A percentile compares a stretch with the other conserved stretches of the same genome.
Evolutionary conservation across 2,329 filamentous ascomycete genomes (phyloP).

Genomic region (Verticillium longisporum): DNA sequence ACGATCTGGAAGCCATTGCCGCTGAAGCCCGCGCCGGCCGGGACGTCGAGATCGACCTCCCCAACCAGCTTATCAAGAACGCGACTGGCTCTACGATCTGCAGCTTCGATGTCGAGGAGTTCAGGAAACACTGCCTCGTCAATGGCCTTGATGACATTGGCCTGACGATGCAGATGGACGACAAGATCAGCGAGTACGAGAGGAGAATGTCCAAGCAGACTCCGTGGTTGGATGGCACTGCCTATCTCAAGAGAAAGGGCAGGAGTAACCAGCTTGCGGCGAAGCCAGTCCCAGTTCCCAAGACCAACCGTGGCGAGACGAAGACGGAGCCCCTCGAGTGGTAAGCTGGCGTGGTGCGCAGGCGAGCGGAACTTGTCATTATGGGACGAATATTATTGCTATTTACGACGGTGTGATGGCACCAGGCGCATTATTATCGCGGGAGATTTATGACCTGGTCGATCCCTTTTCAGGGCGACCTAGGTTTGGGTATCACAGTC

Average conservation of each 20-base stretch:
- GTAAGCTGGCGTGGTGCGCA: constrained; percentile 37
- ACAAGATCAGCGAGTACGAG: constrained; percentile 84
- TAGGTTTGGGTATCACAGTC: neutral
- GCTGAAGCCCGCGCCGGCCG: constrained; percentile 70
- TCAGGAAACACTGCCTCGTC: constrained; percentile 87
- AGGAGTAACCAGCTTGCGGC: constrained; percentile 48
- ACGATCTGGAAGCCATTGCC: constrained; percentile 62
- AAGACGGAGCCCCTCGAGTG: constrained; percentile 84
- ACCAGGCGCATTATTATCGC: neutral
- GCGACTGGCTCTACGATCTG: constrained; percentile 67
- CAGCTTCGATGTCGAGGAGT: constrained; percentile 82
- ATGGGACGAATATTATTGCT: constrained; percentile 4
- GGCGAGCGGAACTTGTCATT: constrained; percentile 3
- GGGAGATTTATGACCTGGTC: neutral
- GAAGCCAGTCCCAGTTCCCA: constrained; percentile 66
- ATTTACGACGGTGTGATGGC: neutral
- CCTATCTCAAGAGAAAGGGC: constrained; percentile 62
- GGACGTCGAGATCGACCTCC: constrained; percentile 85
- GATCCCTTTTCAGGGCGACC: neutral
- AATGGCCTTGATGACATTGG: constrained; percentile 96
- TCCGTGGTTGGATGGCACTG: constrained; percentile 85
- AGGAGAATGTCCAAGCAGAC: constrained; percentile 66
- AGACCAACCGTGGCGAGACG: constrained; percentile 80
- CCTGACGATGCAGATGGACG: constrained; percentile 84
- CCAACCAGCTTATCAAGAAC: constrained; percentile 75